Conservation (phyloP, 805 yeast species). For the Candida sithepensis region DNA sequence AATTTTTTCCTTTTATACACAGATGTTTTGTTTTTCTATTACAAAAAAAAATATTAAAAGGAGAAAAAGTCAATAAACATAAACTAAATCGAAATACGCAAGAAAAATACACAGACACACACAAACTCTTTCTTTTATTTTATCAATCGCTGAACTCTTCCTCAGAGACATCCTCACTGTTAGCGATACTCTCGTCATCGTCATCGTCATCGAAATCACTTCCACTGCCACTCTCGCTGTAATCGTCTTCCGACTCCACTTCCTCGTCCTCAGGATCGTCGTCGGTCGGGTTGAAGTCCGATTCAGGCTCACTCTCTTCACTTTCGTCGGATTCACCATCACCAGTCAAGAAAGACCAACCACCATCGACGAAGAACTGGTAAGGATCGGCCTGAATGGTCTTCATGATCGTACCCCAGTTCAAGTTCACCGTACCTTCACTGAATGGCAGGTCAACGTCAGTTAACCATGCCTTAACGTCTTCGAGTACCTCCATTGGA, state of each 20-base stretch:
- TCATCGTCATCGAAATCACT: slow-evolving; percentile 24
- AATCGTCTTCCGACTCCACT: slow-evolving; percentile 32
- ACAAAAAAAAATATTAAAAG: not conserved
- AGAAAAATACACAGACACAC: not conserved
- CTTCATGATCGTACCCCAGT: slow-evolving; percentile 95
- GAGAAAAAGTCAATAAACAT: not conserved
- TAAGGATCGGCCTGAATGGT: slow-evolving; percentile 89
- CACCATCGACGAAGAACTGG: slow-evolving; percentile 91
- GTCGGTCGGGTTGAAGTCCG: slow-evolving; percentile 58
- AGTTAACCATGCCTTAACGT: slow-evolving; percentile 94
- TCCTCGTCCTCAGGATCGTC: slow-evolving; percentile 59
- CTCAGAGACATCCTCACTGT: slow-evolving; percentile 26
- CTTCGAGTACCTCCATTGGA: slow-evolving; percentile 88
- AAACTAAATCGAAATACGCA: not conserved
- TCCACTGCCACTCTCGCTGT: slow-evolving; percentile 21
- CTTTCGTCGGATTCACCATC: slow-evolving; percentile 77
- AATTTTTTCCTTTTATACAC: no score
- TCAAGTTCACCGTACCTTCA: slow-evolving; percentile 93
- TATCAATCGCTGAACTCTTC: slow-evolving; percentile 31
- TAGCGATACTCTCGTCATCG: slow-evolving; percentile 23
- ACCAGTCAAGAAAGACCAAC: slow-evolving; percentile 92
- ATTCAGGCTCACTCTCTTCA: slow-evolving; percentile 65
- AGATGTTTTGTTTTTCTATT: not conserved
- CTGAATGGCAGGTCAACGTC: slow-evolving; percentile 94
- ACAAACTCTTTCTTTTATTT: not conserved